Base-by-base conservation (phyloP, 305 asterid genomes). In the Fraxinus greggii region DNA sequence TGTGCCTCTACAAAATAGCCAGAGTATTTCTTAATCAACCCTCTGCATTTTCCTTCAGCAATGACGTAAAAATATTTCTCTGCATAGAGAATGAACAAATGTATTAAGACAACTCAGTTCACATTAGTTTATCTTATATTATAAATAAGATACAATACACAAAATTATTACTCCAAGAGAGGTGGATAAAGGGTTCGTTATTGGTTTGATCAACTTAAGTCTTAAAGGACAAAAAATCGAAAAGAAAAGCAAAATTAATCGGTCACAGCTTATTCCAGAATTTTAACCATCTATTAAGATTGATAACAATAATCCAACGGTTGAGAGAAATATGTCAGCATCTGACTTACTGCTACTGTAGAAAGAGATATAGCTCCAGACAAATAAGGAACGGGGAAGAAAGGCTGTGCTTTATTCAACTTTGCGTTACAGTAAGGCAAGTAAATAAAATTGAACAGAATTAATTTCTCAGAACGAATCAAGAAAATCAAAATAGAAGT, bases 1-100 rank as follows among this genome's bases (percentile, higher is more conserved):
- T 75, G 19, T 81, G 54, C 67, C 81, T 84, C 83, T 56, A 82
- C 80, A 73, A 35, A 77, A 77, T 26, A 77, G 45, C 76, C 78
- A 80, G 48, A n/a, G 32, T 31, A 31, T 32, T 72, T 42, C 79
- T 85, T 76, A 83, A 83, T 78, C 63, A 59, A 85, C 70, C 67
- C 79, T 78, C 74, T 48, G 78, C 90, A 76, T 78, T 79, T 80
- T 32, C 81, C 88, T 81, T 59, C 83, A 78, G 78, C 75, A 78
- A 78, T 45, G 36, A 59, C 21, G 31, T 7, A 26, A 80, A 67
- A 82, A 33, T 26, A 15, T 83, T 59, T 51, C 4, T n/a, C 40
- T 56, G 31, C 80, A 32, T 23, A 2, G 69, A 72, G 74, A 70
- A 76, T 72, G 42, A 76, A 15, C 75, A 75, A 19, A 61, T 67